Conservation (phyloP, 148 eudicot genomes). For the Pharnaceum exiguum region DNA sequence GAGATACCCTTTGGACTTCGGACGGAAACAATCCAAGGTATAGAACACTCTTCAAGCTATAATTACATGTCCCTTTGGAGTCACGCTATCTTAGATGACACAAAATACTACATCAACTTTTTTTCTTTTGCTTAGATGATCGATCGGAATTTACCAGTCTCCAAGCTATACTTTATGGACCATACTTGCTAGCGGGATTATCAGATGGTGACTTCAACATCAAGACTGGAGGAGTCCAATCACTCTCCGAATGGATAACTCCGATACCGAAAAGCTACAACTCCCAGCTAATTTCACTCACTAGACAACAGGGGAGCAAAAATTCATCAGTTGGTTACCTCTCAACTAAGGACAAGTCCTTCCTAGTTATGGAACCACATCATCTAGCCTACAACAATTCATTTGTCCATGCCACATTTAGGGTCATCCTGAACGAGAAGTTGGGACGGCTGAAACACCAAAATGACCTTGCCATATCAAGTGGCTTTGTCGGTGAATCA, state of each 20-base stretch:
- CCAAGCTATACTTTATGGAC: slow-evolving; percentile 75
- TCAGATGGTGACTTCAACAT: slow-evolving; percentile 52
- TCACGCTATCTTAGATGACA: neutral
- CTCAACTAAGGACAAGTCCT: slow-evolving; percentile 24
- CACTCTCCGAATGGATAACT: slow-evolving; percentile 41
- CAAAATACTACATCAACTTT: neutral
- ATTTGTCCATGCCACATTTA: slow-evolving; percentile 55
- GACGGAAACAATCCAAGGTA: slow-evolving; percentile 61
- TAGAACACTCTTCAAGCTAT: neutral
- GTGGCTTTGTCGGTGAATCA: slow-evolving; percentile 29
- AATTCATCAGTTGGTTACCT: slow-evolving; percentile 28
- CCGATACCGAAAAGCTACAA: slow-evolving; percentile 55
- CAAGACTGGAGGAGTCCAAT: slow-evolving; percentile 22
- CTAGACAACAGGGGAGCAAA: slow-evolving; percentile 35
- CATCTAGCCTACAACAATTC: slow-evolving; percentile 37
- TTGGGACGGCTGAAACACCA: neutral
- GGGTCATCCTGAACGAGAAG: slow-evolving; percentile 45
- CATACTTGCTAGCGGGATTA: slow-evolving; percentile 73
- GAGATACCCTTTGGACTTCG: slow-evolving; percentile 46
- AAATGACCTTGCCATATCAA: neutral
- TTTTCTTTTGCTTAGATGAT: slow-evolving; percentile 39
- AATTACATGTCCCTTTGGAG: neutral
- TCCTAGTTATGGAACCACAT: slow-evolving; percentile 22
- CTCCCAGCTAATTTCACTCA: slow-evolving; percentile 52
- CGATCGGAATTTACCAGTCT: slow-evolving; percentile 55